Conservation (phyloP, 257 asterid genomes). For the Solanum lignicaule region DNA sequence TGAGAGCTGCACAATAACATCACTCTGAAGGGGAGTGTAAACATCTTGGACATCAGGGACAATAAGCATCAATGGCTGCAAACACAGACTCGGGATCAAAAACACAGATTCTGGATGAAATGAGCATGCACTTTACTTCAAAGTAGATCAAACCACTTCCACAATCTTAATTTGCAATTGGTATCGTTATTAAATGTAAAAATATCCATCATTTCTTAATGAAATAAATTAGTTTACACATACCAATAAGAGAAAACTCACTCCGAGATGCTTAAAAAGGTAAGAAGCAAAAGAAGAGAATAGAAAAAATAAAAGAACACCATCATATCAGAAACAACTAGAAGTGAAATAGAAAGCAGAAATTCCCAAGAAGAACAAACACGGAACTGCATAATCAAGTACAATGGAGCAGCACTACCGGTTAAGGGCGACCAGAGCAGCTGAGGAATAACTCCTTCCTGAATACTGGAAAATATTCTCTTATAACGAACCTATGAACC, state of each 20-base stretch:
- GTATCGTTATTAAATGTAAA: not conserved
- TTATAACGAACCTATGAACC: not conserved
- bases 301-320: not conserved
- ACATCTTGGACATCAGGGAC: constrained; percentile 95
- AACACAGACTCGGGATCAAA: not conserved
- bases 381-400: not conserved
- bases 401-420: not conserved
- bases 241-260: not conserved
- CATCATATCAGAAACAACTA: not conserved
- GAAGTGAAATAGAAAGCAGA: not conserved
- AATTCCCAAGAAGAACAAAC: not conserved
- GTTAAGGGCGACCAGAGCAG: not conserved
- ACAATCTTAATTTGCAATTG: not conserved
- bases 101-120: too few species aligned
- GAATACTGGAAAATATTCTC: not conserved
- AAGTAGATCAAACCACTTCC: not conserved
- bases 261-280: not conserved
- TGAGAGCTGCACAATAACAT: constrained; percentile 75
- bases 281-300: not conserved
- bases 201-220: not conserved
- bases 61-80: constrained; percentile 95
- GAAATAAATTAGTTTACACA: not conserved
- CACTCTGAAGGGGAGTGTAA: constrained; percentile 87
- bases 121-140: not conserved
- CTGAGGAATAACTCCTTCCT: not conserved